These are phyloP conservation scores for Litchi chinensis DNA, from an alignment of 345 rosid species.

Conservation along the genomic window DNA sequence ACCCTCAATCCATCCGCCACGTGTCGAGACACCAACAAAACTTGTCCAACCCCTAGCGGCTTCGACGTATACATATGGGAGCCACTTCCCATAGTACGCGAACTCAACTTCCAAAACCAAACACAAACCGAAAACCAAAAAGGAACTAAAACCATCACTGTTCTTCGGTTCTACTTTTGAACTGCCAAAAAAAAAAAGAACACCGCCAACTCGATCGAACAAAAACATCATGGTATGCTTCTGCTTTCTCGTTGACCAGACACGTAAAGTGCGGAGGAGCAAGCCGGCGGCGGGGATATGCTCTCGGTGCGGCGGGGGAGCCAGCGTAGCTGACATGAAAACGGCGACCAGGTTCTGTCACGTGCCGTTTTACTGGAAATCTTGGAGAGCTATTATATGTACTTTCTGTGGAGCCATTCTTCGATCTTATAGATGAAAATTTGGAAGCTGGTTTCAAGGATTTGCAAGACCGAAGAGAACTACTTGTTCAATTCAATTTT, in stretches of 20 bases:
- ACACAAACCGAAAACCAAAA: not conserved
- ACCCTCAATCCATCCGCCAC: not conserved
- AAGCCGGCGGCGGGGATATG: conserved; percentile 93
- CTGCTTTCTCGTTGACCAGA: conserved; percentile 91
- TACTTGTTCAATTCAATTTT: too few relatives aligned
- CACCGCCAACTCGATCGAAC: too few relatives aligned
- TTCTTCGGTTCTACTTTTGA: too few relatives aligned
- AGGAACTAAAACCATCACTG: too few relatives aligned
- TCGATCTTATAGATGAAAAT: conserved; percentile 60
- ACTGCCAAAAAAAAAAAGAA: not conserved
- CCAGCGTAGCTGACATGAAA: conserved; percentile 94
- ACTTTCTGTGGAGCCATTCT: conserved; percentile 85
- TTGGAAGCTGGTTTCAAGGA: not conserved
- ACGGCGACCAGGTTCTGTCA: conserved; percentile 77
- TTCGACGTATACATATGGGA: not conserved
- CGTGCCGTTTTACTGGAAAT: conserved; percentile 83
- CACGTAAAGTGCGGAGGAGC: conserved; percentile 62
- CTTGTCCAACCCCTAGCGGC: conserved; percentile 18
- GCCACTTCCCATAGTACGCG: too few relatives aligned
- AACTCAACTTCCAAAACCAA: not conserved
- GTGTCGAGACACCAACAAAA: not conserved
- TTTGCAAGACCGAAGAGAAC: not conserved
- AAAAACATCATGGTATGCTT: conserved; percentile 55
- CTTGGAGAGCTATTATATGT: conserved; percentile 86
- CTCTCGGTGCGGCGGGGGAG: conserved; percentile 93